A percentile compares a stretch with the other conserved stretches of the same genome.
phyloP scores from a whole-genome alignment of 2,329 filamentous ascomycete species.

The Pseudodiploospora longispora region DNA sequence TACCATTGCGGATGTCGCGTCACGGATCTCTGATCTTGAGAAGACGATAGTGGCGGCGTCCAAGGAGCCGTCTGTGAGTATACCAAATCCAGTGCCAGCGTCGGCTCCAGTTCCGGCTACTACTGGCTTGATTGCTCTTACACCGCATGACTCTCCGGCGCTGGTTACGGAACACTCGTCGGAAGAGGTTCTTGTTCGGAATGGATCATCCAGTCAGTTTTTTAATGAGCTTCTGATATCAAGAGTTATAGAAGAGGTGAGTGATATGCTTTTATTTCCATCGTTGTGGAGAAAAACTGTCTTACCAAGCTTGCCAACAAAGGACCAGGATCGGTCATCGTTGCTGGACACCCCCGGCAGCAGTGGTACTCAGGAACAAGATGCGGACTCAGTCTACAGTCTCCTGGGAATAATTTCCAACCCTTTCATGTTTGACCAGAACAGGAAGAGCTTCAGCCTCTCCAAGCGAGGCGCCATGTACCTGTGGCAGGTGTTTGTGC shows the following conservation, averaged over 20 bases:
- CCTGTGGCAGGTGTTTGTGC: slow-evolving; percentile 22
- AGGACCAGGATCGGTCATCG: slow-evolving; percentile 10
- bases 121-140: background rate
- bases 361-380: slow-evolving; percentile 1
- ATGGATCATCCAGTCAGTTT: slow-evolving; percentile 25
- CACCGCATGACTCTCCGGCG: slow-evolving; percentile 3
- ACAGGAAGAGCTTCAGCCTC: slow-evolving; percentile 15
- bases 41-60: slow-evolving; percentile 17
- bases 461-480: slow-evolving; percentile 17
- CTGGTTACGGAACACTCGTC: slow-evolving; percentile 4
- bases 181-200: slow-evolving; percentile 22
- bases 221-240: slow-evolving; percentile 30
- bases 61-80: slow-evolving; percentile 5
- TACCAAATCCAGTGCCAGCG: slow-evolving; percentile 1
- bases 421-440: slow-evolving; percentile 10
- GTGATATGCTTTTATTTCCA: too few relatives aligned
- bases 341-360: slow-evolving; percentile 6
- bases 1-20: slow-evolving; percentile 26
- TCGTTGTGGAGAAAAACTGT: too few relatives aligned
- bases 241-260: slow-evolving; percentile 25
- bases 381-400: slow-evolving; percentile 19
- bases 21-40: slow-evolving; percentile 26
- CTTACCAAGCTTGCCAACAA: too few relatives aligned
- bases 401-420: slow-evolving; percentile 25
- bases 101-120: background rate